Evolutionary conservation across 2,329 filamentous ascomycete genomes (phyloP), one percentile per base, ranked within the genome.

Genomic region (Tolypocladium tropicale): DNA sequence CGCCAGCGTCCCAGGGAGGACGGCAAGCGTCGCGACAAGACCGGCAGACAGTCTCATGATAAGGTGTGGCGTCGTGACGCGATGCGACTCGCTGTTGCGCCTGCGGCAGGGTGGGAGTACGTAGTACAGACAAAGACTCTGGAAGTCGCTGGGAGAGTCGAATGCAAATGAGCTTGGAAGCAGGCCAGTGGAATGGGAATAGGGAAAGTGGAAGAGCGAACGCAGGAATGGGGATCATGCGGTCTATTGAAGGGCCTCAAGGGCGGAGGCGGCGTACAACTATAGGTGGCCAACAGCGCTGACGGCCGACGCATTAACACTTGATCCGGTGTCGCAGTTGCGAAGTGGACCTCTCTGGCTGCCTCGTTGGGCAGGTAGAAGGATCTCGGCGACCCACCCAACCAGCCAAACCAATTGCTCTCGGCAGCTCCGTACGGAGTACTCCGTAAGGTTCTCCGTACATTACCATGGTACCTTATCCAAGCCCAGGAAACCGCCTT

Each of bases 41-140:
- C 80, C 67, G 18, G 76, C 61, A 58, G 75, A 69, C 63, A 85
- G 73, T 74, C 81, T 89, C 89, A 93, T 94, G 56, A 59, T 79
- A 66, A 58, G 25, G 9, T 16, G 46, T 28, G 10, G 46, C 46
- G 6, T 2, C 6, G 9, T 32, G 46, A 23, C 32, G 34, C n/a
- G 16, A 37, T 36, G 34, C 33, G 41, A 48, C 43, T 28, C 16
- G 32, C 5, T 23, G 28, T 18, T 16, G 32, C 16, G 14, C 33
- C 30, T 18, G 53, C 6, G 30, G 9, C 6, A 3, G 3, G 11
- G 4, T 33, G 33, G 16, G 33, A 16, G 36, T 28, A 43, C 41
- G 1, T 43, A 10, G 4, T 36, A 21, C 21, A 28, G 23, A 30
- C 14, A 1, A 30, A 50, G 4, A 33, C 28, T 21, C 18, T 16